Evolutionary conservation across 2,329 filamentous ascomycete species (phyloP).

Genomic region (Calycina marina): DNA sequence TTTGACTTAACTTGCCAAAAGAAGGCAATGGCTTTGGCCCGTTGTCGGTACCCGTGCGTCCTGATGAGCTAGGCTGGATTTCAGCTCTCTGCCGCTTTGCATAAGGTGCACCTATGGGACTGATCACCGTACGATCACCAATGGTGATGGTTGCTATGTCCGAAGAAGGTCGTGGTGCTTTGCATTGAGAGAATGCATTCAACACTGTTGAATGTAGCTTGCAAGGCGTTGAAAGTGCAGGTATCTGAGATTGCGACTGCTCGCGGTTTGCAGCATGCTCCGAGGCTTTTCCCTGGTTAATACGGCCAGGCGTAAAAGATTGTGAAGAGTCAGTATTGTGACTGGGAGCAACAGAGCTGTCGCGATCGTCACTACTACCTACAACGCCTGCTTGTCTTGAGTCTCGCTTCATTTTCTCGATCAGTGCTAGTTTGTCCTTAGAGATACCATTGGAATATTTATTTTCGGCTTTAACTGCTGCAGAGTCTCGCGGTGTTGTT

Average conservation of each 20-base stretch:
- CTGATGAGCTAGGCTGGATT: too few species aligned
- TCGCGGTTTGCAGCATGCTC: too few species aligned
- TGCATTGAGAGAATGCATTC: conserved; percentile 13
- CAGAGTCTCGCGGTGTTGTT: too few species aligned
- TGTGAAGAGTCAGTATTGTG: too few species aligned
- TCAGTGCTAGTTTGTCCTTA: conserved; percentile 16
- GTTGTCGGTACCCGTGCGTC: too few species aligned
- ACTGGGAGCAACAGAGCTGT: too few species aligned
- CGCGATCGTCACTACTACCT: too few species aligned
- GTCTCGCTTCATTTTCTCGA: conserved; percentile 10
- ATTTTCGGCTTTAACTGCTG: too few species aligned
- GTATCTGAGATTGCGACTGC: too few species aligned
- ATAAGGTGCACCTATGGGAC: conserved; percentile 17
- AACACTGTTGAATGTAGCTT: conserved; percentile 13
- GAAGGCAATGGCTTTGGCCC: conserved; percentile 15
- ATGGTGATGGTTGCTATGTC: conserved; percentile 23
- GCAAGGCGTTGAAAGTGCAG: conserved; percentile 15
- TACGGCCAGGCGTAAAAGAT: too few species aligned
- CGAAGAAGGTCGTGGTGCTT: conserved; percentile 9
- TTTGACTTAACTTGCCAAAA: conserved; percentile 20
- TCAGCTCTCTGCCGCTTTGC: conserved; percentile 15
- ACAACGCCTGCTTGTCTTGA: too few species aligned
- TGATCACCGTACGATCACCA: conserved; percentile 20
- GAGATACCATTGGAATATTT: conserved; percentile 9
- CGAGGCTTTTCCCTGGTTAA: too few species aligned